Conservation (phyloP, 208 protist species). For the Porcisia deanei region DNA sequence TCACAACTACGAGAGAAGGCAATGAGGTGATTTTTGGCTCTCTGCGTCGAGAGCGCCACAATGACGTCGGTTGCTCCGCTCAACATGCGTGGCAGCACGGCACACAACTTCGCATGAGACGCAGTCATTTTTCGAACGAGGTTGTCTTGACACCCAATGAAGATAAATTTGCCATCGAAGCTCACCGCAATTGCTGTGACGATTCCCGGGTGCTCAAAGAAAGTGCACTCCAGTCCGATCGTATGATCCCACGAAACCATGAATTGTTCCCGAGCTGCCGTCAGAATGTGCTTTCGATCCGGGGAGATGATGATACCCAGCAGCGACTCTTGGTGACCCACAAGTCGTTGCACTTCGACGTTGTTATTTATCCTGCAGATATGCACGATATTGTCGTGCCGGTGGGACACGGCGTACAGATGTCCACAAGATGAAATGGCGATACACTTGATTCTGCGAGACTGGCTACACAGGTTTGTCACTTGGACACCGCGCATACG, state of each 20-base stretch:
- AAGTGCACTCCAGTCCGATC: conserved; percentile 49
- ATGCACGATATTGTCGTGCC: conserved; percentile 55
- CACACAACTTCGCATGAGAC: conserved; percentile 40
- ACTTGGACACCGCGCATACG: conserved; percentile 40
- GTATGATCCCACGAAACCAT: conserved; percentile 62
- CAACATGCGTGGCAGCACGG: conserved; percentile 23
- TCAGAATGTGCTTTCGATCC: conserved; percentile 61
- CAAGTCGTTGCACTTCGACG: conserved; percentile 44
- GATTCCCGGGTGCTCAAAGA: conserved; percentile 56
- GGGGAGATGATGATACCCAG: conserved; percentile 55
- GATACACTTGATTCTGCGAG: conserved; percentile 60
- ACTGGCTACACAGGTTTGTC: conserved; percentile 34
- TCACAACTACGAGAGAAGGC: conserved; percentile 61
- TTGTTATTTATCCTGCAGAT: conserved; percentile 42
- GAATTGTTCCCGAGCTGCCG: conserved; percentile 45
- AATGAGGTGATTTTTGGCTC: conserved; percentile 39
- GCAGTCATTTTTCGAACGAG: conserved; percentile 39
- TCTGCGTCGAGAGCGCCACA: conserved; percentile 50
- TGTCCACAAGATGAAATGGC: conserved; percentile 35
- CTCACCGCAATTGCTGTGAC: conserved; percentile 61
- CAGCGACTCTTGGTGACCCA: conserved; percentile 50
- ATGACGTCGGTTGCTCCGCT: conserved; percentile 39
- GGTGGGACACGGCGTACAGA: conserved; percentile 58
- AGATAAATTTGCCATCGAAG: conserved; percentile 50
- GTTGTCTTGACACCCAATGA: conserved; percentile 71